These are phyloP conservation scores for Jackrogersella multiformis DNA, from an alignment of 495 filamentous ascomycete genomes.

Conservation along the genomic window DNA sequence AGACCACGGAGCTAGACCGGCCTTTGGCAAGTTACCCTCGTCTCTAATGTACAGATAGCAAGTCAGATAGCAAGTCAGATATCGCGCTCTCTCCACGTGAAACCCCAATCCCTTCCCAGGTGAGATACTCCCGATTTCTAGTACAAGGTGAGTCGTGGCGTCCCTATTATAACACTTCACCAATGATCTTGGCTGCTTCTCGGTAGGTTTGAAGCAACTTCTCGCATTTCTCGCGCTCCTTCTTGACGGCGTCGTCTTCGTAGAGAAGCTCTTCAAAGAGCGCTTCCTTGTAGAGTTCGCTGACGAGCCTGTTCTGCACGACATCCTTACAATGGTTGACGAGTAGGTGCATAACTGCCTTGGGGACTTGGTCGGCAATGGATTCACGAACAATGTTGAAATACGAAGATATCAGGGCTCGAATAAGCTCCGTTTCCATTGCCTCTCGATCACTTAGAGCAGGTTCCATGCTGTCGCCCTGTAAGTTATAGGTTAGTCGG, in stretches of 20 bases:
- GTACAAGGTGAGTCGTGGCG: slow-evolving; percentile 18
- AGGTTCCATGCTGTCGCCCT: slow-evolving; percentile 69
- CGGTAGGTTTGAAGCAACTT: slow-evolving; percentile 92
- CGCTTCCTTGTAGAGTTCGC: slow-evolving; percentile 93
- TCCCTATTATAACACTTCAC: slow-evolving; percentile 80
- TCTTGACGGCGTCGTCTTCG: slow-evolving; percentile 96
- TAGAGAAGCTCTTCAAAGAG: slow-evolving; percentile 93
- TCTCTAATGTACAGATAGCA: slow-evolving; percentile 40
- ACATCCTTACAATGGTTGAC: slow-evolving; percentile 98
- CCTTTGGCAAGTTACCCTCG: slow-evolving; percentile 11
- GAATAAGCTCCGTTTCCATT: slow-evolving; percentile 96
- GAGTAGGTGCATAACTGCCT: slow-evolving; percentile 98
- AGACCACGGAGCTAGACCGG: slow-evolving; percentile 10
- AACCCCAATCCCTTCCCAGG: slow-evolving; percentile 24
- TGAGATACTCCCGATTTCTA: slow-evolving; percentile 27
- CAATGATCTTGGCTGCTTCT: slow-evolving; percentile 96
- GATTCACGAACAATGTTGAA: slow-evolving; percentile 98
- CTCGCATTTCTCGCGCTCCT: slow-evolving; percentile 98
- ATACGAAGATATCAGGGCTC: slow-evolving; percentile 93
- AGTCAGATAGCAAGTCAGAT: slow-evolving; percentile 34
- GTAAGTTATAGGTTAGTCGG: slow-evolving; percentile 43
- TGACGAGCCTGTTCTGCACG: slow-evolving; percentile 95
- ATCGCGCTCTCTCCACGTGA: slow-evolving; percentile 28
- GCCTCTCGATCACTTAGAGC: slow-evolving; percentile 94
- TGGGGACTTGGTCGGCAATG: slow-evolving; percentile 97